Evolutionary conservation across 2,329 filamentous ascomycete species (phyloP), one percentile per base, ranked within the genome.

Genomic region (Immersiporthe knoxdaviesiana): DNA sequence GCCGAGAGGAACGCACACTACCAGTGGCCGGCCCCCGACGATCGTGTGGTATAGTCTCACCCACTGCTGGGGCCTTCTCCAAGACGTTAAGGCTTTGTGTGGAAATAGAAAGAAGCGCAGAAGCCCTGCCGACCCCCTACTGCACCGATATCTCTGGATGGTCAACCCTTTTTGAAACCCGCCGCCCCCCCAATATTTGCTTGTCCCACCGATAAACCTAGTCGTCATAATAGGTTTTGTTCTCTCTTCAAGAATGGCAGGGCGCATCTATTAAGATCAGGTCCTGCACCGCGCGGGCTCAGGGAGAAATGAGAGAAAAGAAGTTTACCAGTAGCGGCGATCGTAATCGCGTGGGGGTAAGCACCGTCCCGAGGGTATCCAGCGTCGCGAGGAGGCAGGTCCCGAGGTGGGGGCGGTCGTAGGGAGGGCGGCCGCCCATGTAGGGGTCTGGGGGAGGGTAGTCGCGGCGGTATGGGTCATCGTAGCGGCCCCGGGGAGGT

Each of bases 381-480:
- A 75, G 80, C 76, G 61, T 87, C 85, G 56, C 85, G 81, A 11
- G 85, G 81, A 47, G 83, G 83, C 67, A 83, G 83, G 72, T 87
- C 84, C 56, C 82, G 78, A 2, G 83, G 83, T 50, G 80, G 79
- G 84, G 84, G 24, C 86, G 84, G 67, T 88, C 86, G 72, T 90
- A 89, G 3, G 86, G 84, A 37, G 79, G 80, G 58, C 87, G 83
- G 59, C 85, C 85, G 72, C 86, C 87, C 73, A 80, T 82, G 74
- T 91, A 91, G 62, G 87, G 87, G 70, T 90, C 88, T 27, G 78
- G 85, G 63, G 88, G 87, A 72, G 90, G 87, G 76, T 91, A 87
- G 76, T 91, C 87, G 73, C 90, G 84, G 74, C 89, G 87, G 81
- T 95, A 96, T 39, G 91, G 90, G 75, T 96, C 93, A 69, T 94